Evolutionary conservation across 345 rosid species (phyloP).

Genomic region (Mercurialis annua): DNA sequence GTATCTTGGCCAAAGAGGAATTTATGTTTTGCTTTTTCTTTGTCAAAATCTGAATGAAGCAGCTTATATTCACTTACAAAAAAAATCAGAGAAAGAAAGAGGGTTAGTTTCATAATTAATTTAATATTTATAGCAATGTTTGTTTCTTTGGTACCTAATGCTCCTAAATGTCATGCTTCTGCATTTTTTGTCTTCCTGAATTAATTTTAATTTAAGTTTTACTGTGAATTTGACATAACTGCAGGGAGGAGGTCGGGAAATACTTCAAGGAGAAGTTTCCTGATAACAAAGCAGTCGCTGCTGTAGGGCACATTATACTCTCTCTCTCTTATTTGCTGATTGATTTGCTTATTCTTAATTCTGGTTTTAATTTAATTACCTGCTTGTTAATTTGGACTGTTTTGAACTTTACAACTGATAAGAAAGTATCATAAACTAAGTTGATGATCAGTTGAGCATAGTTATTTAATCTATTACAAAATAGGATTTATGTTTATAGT

Average conservation of each 20-base stretch:
- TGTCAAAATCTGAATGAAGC: no score
- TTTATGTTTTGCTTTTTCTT: no score
- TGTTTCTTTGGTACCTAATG: constrained; percentile 26
- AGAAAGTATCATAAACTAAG: not conserved
- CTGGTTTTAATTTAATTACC: not conserved
- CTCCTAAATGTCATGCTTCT: constrained; percentile 29
- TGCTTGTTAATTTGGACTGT: constrained; percentile 1
- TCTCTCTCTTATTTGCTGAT: not conserved
- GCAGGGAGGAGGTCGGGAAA: constrained; percentile 36
- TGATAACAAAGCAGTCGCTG: constrained; percentile 31
- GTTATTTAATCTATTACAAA: not conserved
- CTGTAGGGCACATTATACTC: constrained; percentile 13
- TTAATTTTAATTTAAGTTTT: not conserved
- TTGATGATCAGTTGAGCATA: not conserved
- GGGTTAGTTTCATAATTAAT: no score
- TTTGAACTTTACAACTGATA: no score
- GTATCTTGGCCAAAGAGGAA: no score
- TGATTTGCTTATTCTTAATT: not conserved
- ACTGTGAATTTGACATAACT: no score
- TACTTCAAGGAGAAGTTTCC: constrained; percentile 32
- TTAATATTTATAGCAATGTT: no score
- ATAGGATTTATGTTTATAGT: not conserved
- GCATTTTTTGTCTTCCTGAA: constrained; percentile 34
- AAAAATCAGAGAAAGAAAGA: no score
- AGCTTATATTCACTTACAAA: no score